Evolutionary conservation across 1,139 yeast genomes (phyloP), one percentile per base, ranked within the genome.

Genomic region (Debaryomycetaceae sp.): DNA sequence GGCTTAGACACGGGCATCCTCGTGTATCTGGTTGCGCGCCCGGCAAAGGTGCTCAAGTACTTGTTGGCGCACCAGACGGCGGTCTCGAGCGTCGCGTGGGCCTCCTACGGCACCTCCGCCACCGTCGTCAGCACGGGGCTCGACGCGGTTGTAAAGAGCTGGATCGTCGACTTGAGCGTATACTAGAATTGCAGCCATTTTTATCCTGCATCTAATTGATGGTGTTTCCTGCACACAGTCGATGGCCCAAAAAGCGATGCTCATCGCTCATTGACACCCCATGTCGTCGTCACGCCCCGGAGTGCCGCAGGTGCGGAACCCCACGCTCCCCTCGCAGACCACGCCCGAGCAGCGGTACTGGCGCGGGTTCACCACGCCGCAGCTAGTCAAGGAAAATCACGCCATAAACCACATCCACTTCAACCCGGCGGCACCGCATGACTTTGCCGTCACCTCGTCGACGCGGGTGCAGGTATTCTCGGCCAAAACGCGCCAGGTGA

Each of bases 331-430:
- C 2, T 57, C 68, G 10, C 89, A 83, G 46, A 81, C 91, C 3
- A 88, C 96, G 0, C 91, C 97, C 1, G 98, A 91, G 47, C 95
- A 88, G 51, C 69, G 93, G 45, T 91, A 85, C 61, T 93, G 98
- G 98, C 70, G 94, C 46, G 88, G 89, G 10, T 82, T 75, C 49
- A 66, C 75, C 26, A 83, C 78, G 43, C 93, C 97, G 1, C 89
- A 89, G 49, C 68, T 91, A 30, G 89, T 89, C 29, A 91, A 91
- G 57, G 98, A 93, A 57, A 91, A 85, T 59, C 88, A 85, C 53
- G 85, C 96, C 18, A 86, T 93, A 33, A 80, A 83, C 24, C 94
- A 86, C 49, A 79, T 91, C 35, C 74, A 81, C 43, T 93, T 91
- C 66, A 89, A 85, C 50, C 96, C 96, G 1, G 73, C 68, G 28